Evolutionary conservation across 305 asterid species (phyloP), one percentile per base, ranked within the genome.

Genomic region (Fraxinus platypoda): DNA sequence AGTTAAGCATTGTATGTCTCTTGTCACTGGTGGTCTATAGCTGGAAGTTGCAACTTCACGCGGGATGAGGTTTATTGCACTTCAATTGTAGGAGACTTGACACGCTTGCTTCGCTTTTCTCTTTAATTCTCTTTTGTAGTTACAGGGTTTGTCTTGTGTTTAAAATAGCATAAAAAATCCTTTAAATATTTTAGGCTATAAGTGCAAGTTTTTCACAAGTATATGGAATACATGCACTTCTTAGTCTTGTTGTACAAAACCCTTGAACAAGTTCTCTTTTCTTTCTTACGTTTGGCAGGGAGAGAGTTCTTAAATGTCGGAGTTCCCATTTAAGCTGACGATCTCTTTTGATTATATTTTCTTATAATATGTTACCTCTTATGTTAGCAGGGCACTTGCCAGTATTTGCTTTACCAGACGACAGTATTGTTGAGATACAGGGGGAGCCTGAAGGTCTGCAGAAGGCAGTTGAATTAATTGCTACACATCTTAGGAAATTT

Each of bases 361-460:
- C 72, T 43, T 31, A 38, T 21, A 34, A 19, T 8, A 9, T 71
- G 75, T 43, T 15, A 28, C 34, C 43, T 84, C 64, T 80, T 49
- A 33, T 78, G 52, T 84, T 59, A 81, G 86, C 95, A 94, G 98
- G 92, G 84, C 88, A 91, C 87, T 88, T 94, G 77, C 98, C 98
- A 8, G 76, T 87, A 26, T 90, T 90, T 87, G 98, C 97, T 76
- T 83, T 94, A 80, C 89, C 92, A 19, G 97, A 94, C 79, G 98
- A 94, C 82, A 93, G 94, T 80, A 89, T 94, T 83, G 97, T 94
- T 85, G 98, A 93, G 93, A 89, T 94, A 87, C 95, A 91, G 84
- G 98, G 98, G 85, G 95, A 91, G 77, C 92, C 97, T 64, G 86
- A 90, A 38, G 92, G 92, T n/a, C 82, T 90, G 87, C 92, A 90